Evolutionary conservation across 139 green algal genomes (phyloP).

Genomic region (Gonium pectorale): DNA sequence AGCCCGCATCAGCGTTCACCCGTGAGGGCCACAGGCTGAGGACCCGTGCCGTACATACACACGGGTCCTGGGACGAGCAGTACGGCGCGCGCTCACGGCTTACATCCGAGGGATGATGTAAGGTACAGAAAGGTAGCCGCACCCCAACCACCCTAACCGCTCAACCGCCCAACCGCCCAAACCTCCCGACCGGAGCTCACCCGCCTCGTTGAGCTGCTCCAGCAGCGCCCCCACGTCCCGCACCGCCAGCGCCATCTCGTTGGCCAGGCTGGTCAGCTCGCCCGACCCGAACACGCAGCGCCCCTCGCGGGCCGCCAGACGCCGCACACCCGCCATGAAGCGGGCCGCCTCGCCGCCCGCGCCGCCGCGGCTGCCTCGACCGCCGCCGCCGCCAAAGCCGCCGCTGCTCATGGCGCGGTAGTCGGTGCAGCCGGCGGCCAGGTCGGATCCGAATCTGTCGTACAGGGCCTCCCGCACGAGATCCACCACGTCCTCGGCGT

Average conservation of each 20-base stretch:
- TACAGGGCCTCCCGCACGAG: slow-evolving; percentile 73
- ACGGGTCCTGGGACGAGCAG: background rate
- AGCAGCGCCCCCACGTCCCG: slow-evolving; percentile 70
- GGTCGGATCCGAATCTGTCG: slow-evolving; percentile 57
- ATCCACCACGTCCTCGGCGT: slow-evolving; percentile 73
- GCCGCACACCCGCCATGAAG: slow-evolving; percentile 71
- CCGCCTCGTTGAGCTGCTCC: slow-evolving; percentile 81
- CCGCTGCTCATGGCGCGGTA: slow-evolving; percentile 63
- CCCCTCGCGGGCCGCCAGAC: slow-evolving; percentile 51
- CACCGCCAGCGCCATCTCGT: slow-evolving; percentile 66
- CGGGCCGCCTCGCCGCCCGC: slow-evolving; percentile 69
- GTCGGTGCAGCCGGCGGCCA: slow-evolving; percentile 51
- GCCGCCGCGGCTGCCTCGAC: slow-evolving; percentile 53
- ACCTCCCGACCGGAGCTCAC: slow-evolving; percentile 39
- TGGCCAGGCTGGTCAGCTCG: slow-evolving; percentile 74
- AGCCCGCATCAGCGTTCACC: too few relatives aligned
- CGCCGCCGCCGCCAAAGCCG: too few relatives aligned
- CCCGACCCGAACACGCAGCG: slow-evolving; percentile 54
- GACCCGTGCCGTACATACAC: too few relatives aligned
- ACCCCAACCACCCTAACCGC: background rate
- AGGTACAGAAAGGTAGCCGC: background rate
- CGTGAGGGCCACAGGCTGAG: too few relatives aligned
- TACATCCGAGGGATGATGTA: too few relatives aligned
- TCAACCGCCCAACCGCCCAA: background rate
- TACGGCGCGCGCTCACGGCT: background rate